These are phyloP conservation scores for Hemileia vastatrix DNA, from an alignment of 1,284 basidiomycete species.

Conservation along the genomic window DNA sequence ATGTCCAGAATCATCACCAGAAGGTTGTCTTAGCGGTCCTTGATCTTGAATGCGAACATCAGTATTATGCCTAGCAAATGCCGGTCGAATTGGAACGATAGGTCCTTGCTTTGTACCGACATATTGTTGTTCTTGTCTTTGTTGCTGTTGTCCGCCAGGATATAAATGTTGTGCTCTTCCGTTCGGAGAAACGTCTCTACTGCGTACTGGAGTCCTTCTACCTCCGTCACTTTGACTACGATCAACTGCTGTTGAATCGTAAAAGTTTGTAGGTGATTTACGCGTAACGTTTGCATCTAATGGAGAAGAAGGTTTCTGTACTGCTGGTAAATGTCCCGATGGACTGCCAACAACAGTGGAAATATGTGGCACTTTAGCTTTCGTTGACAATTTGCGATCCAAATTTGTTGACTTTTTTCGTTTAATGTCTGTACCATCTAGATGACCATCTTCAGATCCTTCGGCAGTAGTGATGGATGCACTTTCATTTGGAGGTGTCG, in stretches of 20 bases:
- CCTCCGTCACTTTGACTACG: too few relatives aligned
- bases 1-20: too few relatives aligned
- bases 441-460: conserved; percentile 53
- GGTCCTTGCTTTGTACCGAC: not conserved
- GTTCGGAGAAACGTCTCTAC: not conserved
- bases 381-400: conserved; percentile 87
- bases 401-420: conserved; percentile 83
- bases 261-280: conserved; percentile 17
- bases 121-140: too few relatives aligned
- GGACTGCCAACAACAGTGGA: conserved; percentile 94
- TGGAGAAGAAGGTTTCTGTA: conserved; percentile 41
- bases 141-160: not conserved
- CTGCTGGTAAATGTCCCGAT: conserved; percentile 61
- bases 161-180: not conserved
- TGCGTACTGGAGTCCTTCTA: not conserved
- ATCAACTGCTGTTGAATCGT: too few relatives aligned
- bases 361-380: conserved; percentile 78
- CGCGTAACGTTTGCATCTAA: conserved; percentile 38
- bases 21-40: conserved; percentile 60
- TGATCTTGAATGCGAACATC: conserved; percentile 84
- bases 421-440: conserved; percentile 81
- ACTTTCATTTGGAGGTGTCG: conserved; percentile 16
- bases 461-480: conserved; percentile 18
- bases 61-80: conserved; percentile 69
- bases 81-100: conserved; percentile 56